phyloP scores from a whole-genome alignment of 2,329 filamentous ascomycete species.

The Microdochium bolleyi region DNA sequence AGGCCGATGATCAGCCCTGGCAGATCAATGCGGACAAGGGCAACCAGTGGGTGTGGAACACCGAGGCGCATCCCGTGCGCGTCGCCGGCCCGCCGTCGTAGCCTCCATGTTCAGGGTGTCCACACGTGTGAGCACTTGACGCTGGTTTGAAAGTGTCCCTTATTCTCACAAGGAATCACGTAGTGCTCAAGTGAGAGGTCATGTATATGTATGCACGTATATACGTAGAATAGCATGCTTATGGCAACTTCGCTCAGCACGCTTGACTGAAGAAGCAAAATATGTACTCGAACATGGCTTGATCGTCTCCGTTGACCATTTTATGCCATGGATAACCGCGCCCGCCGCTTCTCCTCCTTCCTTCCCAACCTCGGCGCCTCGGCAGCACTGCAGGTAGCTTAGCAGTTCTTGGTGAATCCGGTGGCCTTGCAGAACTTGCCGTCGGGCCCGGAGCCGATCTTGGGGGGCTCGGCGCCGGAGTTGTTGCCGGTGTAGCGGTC shows the following conservation, averaged over 20 bases:
- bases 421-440: slow-evolving; percentile 20
- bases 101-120: too few relatives aligned
- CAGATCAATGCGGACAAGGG: slow-evolving; percentile 35
- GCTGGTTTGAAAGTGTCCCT: too few relatives aligned
- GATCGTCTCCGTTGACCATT: too few relatives aligned
- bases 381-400: not conserved
- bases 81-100: slow-evolving; percentile 14
- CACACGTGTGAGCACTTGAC: too few relatives aligned
- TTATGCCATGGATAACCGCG: too few relatives aligned
- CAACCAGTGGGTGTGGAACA: slow-evolving; percentile 48
- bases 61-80: slow-evolving; percentile 24
- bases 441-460: slow-evolving; percentile 27
- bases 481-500: slow-evolving; percentile 26
- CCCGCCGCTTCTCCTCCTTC: too few relatives aligned
- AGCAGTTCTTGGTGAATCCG: slow-evolving; percentile 8
- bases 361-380: too few relatives aligned
- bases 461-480: slow-evolving; percentile 24
- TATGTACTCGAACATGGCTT: not conserved
- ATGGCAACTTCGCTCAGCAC: not conserved
- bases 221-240: not conserved
- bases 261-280: not conserved
- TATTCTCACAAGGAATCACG: too few relatives aligned
- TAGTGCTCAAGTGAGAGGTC: too few relatives aligned
- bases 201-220: not conserved
- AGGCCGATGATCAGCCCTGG: slow-evolving; percentile 49